Evolutionary conservation across 768 basidiomycete genomes (phyloP).

Genomic region (Antrodiella citrinella): DNA sequence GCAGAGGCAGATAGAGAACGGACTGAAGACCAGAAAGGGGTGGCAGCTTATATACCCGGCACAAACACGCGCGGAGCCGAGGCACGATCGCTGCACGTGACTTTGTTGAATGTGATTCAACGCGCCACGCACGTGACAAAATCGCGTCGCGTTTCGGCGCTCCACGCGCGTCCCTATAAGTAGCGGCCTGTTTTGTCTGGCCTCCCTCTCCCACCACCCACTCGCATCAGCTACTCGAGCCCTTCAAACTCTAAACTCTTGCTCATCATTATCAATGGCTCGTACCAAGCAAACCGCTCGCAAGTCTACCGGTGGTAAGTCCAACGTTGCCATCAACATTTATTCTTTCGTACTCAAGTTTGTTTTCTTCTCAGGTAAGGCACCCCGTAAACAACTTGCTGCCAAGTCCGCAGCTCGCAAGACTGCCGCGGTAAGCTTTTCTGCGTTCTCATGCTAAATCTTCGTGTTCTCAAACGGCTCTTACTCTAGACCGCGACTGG

Average conservation of each 20-base stretch:
- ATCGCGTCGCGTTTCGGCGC: constrained; percentile 12
- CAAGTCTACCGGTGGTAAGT: constrained; percentile 67
- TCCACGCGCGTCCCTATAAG: constrained; percentile 14
- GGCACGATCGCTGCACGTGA: constrained; percentile 10
- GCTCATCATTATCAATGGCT: constrained; percentile 38
- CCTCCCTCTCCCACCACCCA: constrained; percentile 1
- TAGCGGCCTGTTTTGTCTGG: background rate
- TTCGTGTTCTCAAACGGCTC: background rate
- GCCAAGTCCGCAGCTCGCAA: constrained; percentile 56
- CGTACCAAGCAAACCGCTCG: constrained; percentile 73
- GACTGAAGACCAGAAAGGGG: background rate
- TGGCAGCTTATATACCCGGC: constrained; percentile 17
- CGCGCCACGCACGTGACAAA: constrained; percentile 19
- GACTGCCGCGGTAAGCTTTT: constrained; percentile 37
- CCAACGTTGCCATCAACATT: background rate
- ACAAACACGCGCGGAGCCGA: background rate
- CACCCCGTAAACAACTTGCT: constrained; percentile 66
- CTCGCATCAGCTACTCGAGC: constrained; percentile 2
- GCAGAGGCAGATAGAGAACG: background rate
- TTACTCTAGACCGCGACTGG: constrained; percentile 34
- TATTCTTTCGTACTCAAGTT: background rate
- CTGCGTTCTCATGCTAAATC: background rate
- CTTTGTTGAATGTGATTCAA: constrained; percentile 20
- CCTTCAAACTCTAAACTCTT: constrained; percentile 2
- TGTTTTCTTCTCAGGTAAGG: constrained; percentile 33